Conservation (phyloP, 1,284 basidiomycete species). For the Ceratobasidium sp. region DNA sequence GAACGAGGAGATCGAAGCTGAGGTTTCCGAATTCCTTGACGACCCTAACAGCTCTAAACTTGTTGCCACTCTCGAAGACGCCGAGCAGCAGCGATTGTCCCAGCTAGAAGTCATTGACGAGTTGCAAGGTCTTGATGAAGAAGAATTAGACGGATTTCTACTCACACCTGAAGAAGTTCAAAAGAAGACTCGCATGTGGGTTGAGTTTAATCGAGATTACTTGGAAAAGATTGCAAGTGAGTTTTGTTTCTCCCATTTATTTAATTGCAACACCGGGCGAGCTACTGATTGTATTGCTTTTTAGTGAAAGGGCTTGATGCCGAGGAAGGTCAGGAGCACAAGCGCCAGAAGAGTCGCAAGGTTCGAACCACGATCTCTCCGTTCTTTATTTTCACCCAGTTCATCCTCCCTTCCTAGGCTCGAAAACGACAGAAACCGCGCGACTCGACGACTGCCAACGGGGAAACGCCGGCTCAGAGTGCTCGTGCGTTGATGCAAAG, state of each 20-base stretch:
- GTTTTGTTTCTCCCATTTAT: conserved; percentile 53
- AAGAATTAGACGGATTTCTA: conserved; percentile 90
- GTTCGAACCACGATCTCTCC: conserved; percentile 41
- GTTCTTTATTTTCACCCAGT: conserved; percentile 16
- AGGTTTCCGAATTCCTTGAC: conserved; percentile 71
- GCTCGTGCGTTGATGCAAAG: conserved; percentile 85
- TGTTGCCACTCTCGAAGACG: conserved; percentile 72
- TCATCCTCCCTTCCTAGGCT: conserved; percentile 61
- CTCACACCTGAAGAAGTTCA: conserved; percentile 88
- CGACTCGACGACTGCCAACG: conserved; percentile 79
- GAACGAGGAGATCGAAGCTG: conserved; percentile 57
- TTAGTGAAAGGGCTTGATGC: conserved; percentile 78
- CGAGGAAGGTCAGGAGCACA: conserved; percentile 63
- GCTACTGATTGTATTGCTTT: conserved; percentile 50
- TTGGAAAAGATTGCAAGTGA: conserved; percentile 88
- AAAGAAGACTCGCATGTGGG: conserved; percentile 96
- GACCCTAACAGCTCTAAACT: conserved; percentile 71
- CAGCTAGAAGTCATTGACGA: conserved; percentile 68
- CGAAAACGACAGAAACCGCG: conserved; percentile 78
- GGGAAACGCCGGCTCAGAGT: conserved; percentile 82
- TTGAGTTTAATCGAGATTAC: conserved; percentile 95
- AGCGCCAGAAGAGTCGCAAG: conserved; percentile 68
- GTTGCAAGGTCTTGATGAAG: conserved; percentile 88
- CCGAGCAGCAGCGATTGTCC: conserved; percentile 66
- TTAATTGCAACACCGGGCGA: conserved; percentile 51